phyloP scores from a whole-genome alignment of 2,329 filamentous ascomycete genomes.

The Paraphaeosphaeria minitans region DNA sequence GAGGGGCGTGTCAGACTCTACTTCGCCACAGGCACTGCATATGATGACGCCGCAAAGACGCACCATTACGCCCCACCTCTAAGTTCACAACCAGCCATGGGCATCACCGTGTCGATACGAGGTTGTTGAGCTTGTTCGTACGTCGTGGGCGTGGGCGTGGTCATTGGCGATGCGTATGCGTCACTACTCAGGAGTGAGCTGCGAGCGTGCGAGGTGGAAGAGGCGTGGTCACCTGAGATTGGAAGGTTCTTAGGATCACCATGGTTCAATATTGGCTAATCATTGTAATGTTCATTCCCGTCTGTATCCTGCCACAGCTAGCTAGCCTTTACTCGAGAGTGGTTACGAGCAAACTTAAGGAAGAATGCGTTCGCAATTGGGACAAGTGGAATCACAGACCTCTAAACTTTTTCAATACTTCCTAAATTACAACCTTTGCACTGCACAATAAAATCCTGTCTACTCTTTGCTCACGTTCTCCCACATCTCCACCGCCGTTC shows the following conservation, averaged over 20 bases:
- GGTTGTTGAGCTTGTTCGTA: not conserved
- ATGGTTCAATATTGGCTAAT: not conserved
- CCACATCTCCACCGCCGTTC: slow-evolving; percentile 23
- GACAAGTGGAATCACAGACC: too few species aligned
- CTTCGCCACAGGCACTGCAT: not conserved
- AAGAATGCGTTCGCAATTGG: too few species aligned
- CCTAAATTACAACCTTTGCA: not conserved
- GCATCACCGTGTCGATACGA: not conserved
- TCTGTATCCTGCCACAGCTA: too few species aligned
- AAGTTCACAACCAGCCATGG: not conserved
- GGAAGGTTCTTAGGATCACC: not conserved
- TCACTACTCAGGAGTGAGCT: not conserved
- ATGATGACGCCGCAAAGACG: not conserved
- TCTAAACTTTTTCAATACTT: not conserved
- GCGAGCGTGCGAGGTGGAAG: not conserved
- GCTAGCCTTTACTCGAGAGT: too few species aligned
- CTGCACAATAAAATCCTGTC: not conserved
- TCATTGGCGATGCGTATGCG: not conserved
- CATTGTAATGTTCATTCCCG: too few species aligned
- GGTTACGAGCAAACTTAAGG: too few species aligned
- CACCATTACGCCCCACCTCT: not conserved
- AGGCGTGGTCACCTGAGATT: not conserved
- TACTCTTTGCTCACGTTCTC: slow-evolving; percentile 18
- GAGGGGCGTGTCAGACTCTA: not conserved
- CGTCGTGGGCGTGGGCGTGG: not conserved